Conservation (phyloP, 169 alveolate species). For the Plasmodium coatneyi region DNA sequence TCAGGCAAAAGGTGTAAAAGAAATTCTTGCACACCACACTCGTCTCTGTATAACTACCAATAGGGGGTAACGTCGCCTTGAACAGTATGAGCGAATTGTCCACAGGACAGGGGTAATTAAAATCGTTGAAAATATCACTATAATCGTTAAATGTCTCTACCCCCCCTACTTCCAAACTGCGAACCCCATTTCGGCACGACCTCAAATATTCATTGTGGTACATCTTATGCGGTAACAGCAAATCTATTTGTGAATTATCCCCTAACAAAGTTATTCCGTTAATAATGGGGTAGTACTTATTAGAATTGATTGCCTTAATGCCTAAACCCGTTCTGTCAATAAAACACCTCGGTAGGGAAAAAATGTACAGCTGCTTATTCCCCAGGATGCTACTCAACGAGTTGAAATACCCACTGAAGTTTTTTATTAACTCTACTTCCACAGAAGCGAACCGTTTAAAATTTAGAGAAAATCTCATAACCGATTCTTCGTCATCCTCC, state of each 20-base stretch:
- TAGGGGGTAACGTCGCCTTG: constrained; percentile 83
- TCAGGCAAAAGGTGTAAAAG: constrained; percentile 84
- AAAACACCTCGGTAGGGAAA: constrained; percentile 88
- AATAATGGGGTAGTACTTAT: constrained; percentile 80
- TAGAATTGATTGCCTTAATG: constrained; percentile 80
- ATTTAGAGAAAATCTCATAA: constrained; percentile 59
- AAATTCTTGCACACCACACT: constrained; percentile 79
- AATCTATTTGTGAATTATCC: constrained; percentile 68
- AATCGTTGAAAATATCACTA: constrained; percentile 56
- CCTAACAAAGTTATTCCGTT: constrained; percentile 82
- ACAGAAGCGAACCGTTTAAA: constrained; percentile 73
- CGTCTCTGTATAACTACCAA: constrained; percentile 86
- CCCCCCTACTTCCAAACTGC: not conserved
- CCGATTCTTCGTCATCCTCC: constrained; percentile 74
- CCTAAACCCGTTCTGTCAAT: constrained; percentile 90
- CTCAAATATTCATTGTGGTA: not conserved
- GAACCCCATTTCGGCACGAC: not conserved
- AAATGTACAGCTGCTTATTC: constrained; percentile 74
- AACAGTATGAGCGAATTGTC: constrained; percentile 66
- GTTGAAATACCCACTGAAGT: constrained; percentile 69
- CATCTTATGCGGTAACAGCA: constrained; percentile 61
- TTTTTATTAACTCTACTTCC: constrained; percentile 66
- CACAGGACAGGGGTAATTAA: constrained; percentile 43
- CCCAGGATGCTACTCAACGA: constrained; percentile 75
- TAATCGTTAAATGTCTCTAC: not conserved